Evolutionary conservation across 257 asterid genomes (phyloP).

Genomic region (Gynochthodes officinalis): DNA sequence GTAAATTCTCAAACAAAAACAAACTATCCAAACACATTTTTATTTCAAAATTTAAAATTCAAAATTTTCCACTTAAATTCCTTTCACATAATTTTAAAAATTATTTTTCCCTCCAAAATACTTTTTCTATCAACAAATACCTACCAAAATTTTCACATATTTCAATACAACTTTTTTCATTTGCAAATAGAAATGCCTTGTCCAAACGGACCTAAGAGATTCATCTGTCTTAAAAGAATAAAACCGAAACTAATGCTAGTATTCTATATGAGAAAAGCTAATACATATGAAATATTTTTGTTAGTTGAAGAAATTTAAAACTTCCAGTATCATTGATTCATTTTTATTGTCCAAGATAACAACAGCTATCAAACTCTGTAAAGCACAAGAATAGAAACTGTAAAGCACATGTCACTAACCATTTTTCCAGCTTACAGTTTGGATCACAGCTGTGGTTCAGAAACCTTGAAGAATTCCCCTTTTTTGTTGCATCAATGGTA

Average conservation of each 20-base stretch:
- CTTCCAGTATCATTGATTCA: neutral
- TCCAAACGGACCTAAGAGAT: too few relatives aligned
- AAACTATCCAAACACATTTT: too few relatives aligned
- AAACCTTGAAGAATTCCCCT: constrained; percentile 88
- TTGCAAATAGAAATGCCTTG: too few relatives aligned
- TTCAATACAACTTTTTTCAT: too few relatives aligned
- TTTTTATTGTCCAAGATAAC: neutral
- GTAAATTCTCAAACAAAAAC: too few relatives aligned
- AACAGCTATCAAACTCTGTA: neutral
- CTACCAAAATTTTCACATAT: too few relatives aligned
- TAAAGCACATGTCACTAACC: constrained; percentile 46
- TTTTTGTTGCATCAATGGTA: constrained; percentile 89
- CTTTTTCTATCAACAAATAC: too few relatives aligned
- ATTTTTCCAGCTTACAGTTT: constrained; percentile 87
- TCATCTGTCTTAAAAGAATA: neutral
- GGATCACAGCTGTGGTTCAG: constrained; percentile 95
- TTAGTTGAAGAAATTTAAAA: neutral
- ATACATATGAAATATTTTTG: neutral
- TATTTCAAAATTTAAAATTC: too few relatives aligned
- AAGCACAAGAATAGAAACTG: constrained; percentile 8
- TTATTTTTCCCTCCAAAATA: too few relatives aligned
- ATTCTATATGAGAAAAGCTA: too few relatives aligned
- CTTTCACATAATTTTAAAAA: too few relatives aligned
- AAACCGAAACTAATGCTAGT: neutral
- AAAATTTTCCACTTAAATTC: too few relatives aligned